Conservation (phyloP, 805 yeast species). For the Candida koratica region DNA sequence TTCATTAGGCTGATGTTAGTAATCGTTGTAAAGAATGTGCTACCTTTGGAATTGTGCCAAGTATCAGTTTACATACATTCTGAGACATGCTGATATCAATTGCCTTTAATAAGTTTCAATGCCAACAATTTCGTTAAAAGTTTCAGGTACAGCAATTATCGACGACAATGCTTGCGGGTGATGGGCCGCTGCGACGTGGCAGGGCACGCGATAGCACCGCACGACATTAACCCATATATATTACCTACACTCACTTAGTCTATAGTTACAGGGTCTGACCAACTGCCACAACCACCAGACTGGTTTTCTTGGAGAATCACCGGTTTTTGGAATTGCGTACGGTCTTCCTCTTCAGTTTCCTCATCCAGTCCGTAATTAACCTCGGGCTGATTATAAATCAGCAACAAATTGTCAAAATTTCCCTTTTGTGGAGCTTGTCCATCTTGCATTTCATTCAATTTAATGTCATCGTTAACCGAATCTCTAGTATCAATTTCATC, state of each 20-base stretch:
- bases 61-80: constrained; percentile 15
- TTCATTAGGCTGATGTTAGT: constrained; percentile 16
- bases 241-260: no score
- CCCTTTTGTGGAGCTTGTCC: neutral
- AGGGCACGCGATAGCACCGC: no score
- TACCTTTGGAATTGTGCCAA: no score
- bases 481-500: no score
- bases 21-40: no score
- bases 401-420: constrained; percentile 1
- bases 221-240: no score
- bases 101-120: constrained; percentile 2
- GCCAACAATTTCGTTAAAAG: constrained; percentile 10
- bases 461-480: constrained; percentile 12
- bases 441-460: neutral
- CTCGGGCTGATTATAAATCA: neutral
- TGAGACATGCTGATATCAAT: constrained; percentile 10
- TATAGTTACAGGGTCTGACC: constrained; percentile 38
- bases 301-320: neutral
- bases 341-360: constrained; percentile 13
- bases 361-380: constrained; percentile 5
- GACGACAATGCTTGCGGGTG: neutral
- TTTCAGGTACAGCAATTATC: constrained; percentile 12
- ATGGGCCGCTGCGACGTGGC: neutral
- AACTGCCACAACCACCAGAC: constrained; percentile 24
- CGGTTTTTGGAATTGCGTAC: neutral